These are phyloP conservation scores for Hippophae tibetana DNA, from an alignment of 306 rosid genomes.

Conservation along the genomic window DNA sequence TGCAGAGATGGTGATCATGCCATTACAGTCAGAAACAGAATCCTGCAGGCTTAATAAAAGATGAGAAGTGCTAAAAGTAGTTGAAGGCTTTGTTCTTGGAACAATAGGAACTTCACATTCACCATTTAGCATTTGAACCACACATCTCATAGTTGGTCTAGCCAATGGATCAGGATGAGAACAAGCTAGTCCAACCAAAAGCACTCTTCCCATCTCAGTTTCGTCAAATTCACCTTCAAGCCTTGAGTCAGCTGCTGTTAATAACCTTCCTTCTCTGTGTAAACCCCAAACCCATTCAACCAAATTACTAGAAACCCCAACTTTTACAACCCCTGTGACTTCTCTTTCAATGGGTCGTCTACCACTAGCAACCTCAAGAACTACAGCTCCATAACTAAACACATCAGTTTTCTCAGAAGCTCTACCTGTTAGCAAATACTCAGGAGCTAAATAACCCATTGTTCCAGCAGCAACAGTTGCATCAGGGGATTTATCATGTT, in stretches of 20 bases:
- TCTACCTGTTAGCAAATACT: constrained; percentile 76
- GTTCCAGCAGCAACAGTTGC: constrained; percentile 97
- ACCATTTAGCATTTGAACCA: constrained; percentile 80
- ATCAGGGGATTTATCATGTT: constrained; percentile 93
- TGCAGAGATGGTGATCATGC: constrained; percentile 55
- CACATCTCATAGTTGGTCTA: constrained; percentile 77
- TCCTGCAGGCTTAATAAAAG: constrained; percentile 70
- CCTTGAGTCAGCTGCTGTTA: constrained; percentile 53
- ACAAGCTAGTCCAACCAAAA: constrained; percentile 72
- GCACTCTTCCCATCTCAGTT: constrained; percentile 56
- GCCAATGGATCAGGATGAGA: constrained; percentile 71
- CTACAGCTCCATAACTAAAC: constrained; percentile 89
- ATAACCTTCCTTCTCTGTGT: constrained; percentile 65
- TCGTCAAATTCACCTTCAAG: constrained; percentile 57
- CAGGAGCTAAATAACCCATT: constrained; percentile 97
- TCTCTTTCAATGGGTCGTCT: constrained; percentile 90
- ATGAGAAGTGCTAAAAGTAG: constrained; percentile 62
- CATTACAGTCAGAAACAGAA: constrained; percentile 83
- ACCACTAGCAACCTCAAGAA: constrained; percentile 87
- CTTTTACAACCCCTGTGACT: constrained; percentile 35
- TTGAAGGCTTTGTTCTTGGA: constrained; percentile 59
- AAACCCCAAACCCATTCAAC: constrained; percentile 98
- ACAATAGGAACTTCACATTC: constrained; percentile 81
- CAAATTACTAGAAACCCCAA: constrained; percentile 50
- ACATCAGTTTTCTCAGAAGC: constrained; percentile 92